Base-by-base conservation (phyloP, 108 stramenopile species). In the Fragilaria radians region DNA sequence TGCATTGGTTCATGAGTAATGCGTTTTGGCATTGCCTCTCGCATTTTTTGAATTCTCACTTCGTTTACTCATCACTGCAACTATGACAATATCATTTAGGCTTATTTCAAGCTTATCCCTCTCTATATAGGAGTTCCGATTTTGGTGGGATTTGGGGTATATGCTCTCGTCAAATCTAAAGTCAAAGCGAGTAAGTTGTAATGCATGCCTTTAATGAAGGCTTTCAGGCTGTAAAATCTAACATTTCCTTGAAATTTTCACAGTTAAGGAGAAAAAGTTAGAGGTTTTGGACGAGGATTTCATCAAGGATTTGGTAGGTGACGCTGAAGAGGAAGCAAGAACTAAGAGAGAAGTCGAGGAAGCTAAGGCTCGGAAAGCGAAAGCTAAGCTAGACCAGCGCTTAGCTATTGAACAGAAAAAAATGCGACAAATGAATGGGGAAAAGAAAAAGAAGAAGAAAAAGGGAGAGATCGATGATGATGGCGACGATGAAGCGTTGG, bases 71-170 rank as follows among this genome's bases (percentile, higher is more conserved):
- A 31, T 24, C 24, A 3, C 9, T 48, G 25, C 1, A 58, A 5
- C 29, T 55, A 17, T 25, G 19, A 1, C 28, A 7, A 19, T 7
- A 27, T 27, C 26, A 53, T 9, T 3, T 42, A 80, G 79, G 72
- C 72, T 14, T 81, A 61, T 46, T 81, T 81, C 59, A 81, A 67
- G 31, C 61, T 55, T 47, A 36, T 81, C 23, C 80, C 80, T 1
- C 54, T 77, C 19, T 23, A 77, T 21, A 60, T 59, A 25, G 73
- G 72, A 11, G 5, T 74, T 23, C 76, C 76, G 0, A 48, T 69
- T 23, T 34, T 73, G 53, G 72, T 42, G 18, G 66, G 65, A 3
- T 24, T 73, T 3, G 25, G 54, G 17, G 46, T 48, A 17, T 25
- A 55, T 30, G 21, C 74, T 27, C 11, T 71, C 3, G 51, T 68